Base-by-base conservation (phyloP, 352 stramenopile species). In the Globisporangium spiculum region DNA sequence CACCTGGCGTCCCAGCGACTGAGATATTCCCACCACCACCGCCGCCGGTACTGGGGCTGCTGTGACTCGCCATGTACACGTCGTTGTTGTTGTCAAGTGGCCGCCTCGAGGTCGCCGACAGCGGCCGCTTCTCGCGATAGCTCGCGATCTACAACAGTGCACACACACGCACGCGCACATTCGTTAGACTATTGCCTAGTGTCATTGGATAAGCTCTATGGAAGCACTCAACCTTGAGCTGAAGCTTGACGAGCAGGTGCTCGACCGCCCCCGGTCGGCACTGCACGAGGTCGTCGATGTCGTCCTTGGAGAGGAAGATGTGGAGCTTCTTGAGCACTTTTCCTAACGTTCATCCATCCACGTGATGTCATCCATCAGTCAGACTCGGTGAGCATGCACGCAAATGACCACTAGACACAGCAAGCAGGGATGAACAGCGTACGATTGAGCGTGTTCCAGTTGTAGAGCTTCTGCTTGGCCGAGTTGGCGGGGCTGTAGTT, bases 401-500 rank as follows among this genome's bases (percentile, higher is more conserved):
- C 10, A 34, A n/a, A 32, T 18, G 4, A 10, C 24, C 30, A n/a
- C 24, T 12, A 27, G 18, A 80, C 78, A 57, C n/a, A 54, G 6
- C 4, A 46, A 34, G 20, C 56, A 27, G 5, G 20, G 18, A 24
- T 4, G n/a, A 34, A 44, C 8, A 27, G 10, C 82, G 75, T 72
- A 88, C 88, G 82, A 71, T 98, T 98, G 38, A 98, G 79, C 38
- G 96, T 98, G 63, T 92, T 94, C 91, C 93, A 98, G 74, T 99
- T 99, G 81, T 98, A 98, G 61, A 98, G 79, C 77, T 99, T 98
- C 73, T 98, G 96, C 56, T 83, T 83, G 60, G 96, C 76, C 27
- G 89, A 93, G 75, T 98, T 98, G 10, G 94, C 94, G 6, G 93
- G 74, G 65, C 85, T 94, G 84, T 99, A 99, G 78, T 99, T 99